phyloP scores from a whole-genome alignment of 2,329 filamentous ascomycete species.

The Fusarium albosuccineum region DNA sequence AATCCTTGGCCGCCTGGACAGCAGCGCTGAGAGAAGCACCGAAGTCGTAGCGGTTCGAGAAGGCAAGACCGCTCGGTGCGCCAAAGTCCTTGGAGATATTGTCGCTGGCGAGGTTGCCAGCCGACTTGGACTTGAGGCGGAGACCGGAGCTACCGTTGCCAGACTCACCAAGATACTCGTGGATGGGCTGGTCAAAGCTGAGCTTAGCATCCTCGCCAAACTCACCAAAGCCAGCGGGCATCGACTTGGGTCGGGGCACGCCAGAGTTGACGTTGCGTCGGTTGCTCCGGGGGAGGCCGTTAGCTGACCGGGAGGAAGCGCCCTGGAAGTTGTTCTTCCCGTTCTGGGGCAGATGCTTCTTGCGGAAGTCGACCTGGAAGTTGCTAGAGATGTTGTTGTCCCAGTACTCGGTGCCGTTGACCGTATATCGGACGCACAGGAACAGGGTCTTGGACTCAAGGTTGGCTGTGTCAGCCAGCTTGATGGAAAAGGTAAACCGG shows the following conservation, averaged over 20 bases:
- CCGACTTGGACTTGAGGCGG: conserved; percentile 79
- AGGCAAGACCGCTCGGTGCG: conserved; percentile 76
- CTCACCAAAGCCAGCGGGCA: conserved; percentile 75
- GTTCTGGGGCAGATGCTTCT: conserved; percentile 76
- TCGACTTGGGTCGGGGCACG: conserved; percentile 65
- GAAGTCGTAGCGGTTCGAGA: conserved; percentile 96
- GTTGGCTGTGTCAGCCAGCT: conserved; percentile 89
- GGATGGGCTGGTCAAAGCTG: conserved; percentile 70
- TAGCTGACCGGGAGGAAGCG: conserved; percentile 63
- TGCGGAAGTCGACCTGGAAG: conserved; percentile 94
- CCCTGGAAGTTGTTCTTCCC: conserved; percentile 68
- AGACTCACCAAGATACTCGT: conserved; percentile 74
- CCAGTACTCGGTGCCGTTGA: conserved; percentile 90
- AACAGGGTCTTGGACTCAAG: conserved; percentile 93
- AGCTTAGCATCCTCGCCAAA: conserved; percentile 74
- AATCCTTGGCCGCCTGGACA: conserved; percentile 78
- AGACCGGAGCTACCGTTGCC: conserved; percentile 67
- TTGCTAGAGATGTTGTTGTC: conserved; percentile 91
- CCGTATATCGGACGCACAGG: conserved; percentile 89
- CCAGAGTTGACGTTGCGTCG: conserved; percentile 60
- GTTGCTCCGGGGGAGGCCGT: conserved; percentile 76
- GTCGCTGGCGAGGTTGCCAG: conserved; percentile 72
- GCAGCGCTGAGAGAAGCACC: conserved; percentile 89
- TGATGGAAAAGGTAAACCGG: conserved; percentile 94
- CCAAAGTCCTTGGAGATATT: conserved; percentile 65